Conservation (phyloP, 371 early-diverging fungal genomes). For the Saksenaea vasiformis region DNA sequence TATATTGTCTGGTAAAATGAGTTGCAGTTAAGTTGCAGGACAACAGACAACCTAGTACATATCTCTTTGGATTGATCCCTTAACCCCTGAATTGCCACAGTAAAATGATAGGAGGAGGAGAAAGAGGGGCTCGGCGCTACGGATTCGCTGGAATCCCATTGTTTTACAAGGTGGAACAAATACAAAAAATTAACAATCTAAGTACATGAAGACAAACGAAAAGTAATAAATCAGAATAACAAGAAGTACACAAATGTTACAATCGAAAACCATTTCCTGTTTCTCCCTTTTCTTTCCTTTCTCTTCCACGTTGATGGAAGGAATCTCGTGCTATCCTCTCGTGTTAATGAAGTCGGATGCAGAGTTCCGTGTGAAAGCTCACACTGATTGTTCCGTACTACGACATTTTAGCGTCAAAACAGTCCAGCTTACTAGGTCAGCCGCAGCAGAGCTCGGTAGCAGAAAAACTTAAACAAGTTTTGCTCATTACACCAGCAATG, state of each 20-base stretch:
- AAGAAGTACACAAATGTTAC: not conserved
- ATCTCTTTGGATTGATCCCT: not conserved
- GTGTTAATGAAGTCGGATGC: not conserved
- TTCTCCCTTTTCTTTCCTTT: not conserved
- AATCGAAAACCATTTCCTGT: not conserved
- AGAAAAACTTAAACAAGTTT: not conserved
- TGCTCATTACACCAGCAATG: not conserved
- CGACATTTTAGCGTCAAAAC: slow-evolving; percentile 1
- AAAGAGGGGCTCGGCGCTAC: not conserved
- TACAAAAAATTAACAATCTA: not conserved
- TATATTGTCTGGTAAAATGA: not conserved
- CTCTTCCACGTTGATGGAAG: not conserved
- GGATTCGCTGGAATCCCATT: slow-evolving; percentile 2
- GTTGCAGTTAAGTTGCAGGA: not conserved
- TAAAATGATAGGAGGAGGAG: not conserved
- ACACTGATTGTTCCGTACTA: not conserved
- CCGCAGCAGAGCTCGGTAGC: not conserved
- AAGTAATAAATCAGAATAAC: no score
- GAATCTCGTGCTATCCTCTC: not conserved
- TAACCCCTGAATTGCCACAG: slow-evolving; percentile 3
- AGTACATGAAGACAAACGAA: no score
- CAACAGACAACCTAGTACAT: not conserved
- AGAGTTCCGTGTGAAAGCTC: slow-evolving; percentile 1
- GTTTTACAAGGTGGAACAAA: slow-evolving; percentile 2
- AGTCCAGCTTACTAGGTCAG: not conserved